Base-by-base conservation (phyloP, 345 rosid species). In the Lepidium sativum region DNA sequence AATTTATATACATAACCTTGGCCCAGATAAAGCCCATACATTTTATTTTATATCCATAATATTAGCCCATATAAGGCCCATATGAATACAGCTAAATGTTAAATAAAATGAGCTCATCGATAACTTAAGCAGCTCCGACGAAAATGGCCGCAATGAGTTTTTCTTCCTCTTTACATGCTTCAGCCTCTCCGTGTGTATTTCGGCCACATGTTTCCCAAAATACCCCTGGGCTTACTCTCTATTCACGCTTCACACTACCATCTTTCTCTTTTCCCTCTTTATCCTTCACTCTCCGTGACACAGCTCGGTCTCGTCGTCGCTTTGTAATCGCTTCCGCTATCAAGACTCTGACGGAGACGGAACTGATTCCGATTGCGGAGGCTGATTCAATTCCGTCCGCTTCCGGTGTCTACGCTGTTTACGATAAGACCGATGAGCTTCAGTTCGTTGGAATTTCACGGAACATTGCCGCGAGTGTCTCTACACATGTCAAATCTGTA, bases 391-490 rank as follows among this genome's bases (percentile, higher is more conserved):
- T 84, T 4, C 85, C 94, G 0, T 23, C 91, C 0, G 88, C 53
- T 63, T 75, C 89, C 3, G 97, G 97, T 4, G 90, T 92, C 0
- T 92, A 89, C 73, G 96, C 96, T 68, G 81, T 92, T 4, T 86
- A 74, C 60, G 96, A 92, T 67, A 65, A 73, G 39, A 78, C 60
- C 49, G 78, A 77, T 10, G 87, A 75, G 54, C 85, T 92, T 70
- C 96, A 92, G 55, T 92, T 89, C 80, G 74, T 89, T 32, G 98
- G 97, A 33, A 84, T 92, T 47, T 83, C 97, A 14, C 71, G 94
- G 63, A 87, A 89, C 73, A 73, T 92, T 41, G 88, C 80, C 2
- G 90, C 92, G 17, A 89, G 89, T 79, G 72, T 92, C 49, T 57
- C 81, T 40, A 27, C 79, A 35, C 97, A 89, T 65, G 52, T 82